A percentile compares a stretch with the other conserved stretches of the same genome.
Evolutionary conservation across 192 early-diverging fungal species (phyloP).

Genomic region (Allomyces arbusculus): DNA sequence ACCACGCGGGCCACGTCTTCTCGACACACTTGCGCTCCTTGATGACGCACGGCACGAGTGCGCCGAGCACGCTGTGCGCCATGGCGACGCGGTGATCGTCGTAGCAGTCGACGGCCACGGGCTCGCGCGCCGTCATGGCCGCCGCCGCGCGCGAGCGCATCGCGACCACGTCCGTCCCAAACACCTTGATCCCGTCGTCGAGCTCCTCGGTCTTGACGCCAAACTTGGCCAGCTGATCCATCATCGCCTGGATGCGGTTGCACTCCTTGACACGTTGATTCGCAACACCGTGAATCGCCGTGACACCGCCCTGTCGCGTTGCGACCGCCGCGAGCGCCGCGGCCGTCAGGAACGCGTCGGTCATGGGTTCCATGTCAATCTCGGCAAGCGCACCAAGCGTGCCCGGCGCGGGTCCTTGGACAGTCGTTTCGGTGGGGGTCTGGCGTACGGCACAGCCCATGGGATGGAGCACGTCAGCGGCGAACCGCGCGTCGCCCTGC

Average conservation of each 20-base stretch:
- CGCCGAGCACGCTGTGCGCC: conserved; percentile 76
- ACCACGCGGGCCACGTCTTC: conserved; percentile 99
- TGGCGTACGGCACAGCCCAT: conserved; percentile 90
- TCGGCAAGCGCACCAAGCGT: conserved; percentile 41
- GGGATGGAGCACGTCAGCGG: conserved; percentile 64
- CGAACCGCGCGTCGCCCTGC: conserved; percentile 82
- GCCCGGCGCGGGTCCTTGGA: conserved; percentile 59
- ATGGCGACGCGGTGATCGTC: conserved; percentile 98
- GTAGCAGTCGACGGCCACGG: conserved; percentile 71
- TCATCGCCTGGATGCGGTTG: conserved; percentile 91
- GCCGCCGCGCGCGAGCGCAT: conserved; percentile 12
- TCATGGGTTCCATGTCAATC: conserved; percentile 98
- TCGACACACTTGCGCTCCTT: conserved; percentile 92
- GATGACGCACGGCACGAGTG: conserved; percentile 54
- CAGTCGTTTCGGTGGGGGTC: conserved; percentile 72
- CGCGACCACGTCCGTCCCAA: conserved; percentile 18
- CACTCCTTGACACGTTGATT: conserved; percentile 98
- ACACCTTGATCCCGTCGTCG: conserved; percentile 77
- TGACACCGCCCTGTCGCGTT: conserved; percentile 27
- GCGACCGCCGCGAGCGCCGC: conserved; percentile 81
- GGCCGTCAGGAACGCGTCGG: conserved; percentile 94
- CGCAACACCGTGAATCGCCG: conserved; percentile 82
- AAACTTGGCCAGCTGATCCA: conserved; percentile 75
- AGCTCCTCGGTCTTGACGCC: conserved; percentile 63
- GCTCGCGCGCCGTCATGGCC: conserved; percentile 25